Evolutionary conservation across 2,329 filamentous ascomycete genomes (phyloP).

Genomic region (Huntiella decipiens): DNA sequence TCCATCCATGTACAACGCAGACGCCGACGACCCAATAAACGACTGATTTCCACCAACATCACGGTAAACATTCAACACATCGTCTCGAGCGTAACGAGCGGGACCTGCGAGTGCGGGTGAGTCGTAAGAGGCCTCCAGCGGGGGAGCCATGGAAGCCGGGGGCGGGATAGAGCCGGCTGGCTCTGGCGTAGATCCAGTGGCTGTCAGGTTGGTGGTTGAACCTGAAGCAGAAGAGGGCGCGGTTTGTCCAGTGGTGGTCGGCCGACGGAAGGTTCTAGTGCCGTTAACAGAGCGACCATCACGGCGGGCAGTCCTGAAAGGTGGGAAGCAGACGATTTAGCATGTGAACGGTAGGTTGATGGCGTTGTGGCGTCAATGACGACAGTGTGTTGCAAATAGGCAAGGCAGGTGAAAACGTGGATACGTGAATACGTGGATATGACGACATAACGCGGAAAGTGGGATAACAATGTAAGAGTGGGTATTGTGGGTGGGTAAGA

Average conservation of each 20-base stretch:
- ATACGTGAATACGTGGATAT: not conserved
- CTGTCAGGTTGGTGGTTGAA: conserved; percentile 16
- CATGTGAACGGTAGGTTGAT: not conserved
- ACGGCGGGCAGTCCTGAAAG: conserved; percentile 31
- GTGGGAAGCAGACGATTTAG: not conserved
- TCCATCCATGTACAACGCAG: conserved; percentile 44
- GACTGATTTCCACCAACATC: conserved; percentile 31
- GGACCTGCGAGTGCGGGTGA: conserved; percentile 22
- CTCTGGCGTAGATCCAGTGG: conserved; percentile 11
- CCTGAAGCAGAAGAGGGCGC: conserved; percentile 20
- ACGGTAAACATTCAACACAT: conserved; percentile 54
- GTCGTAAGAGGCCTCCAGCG: conserved; percentile 16
- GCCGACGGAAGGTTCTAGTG: conserved; percentile 44
- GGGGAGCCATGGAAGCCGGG: not conserved
- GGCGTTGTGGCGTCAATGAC: too few relatives aligned
- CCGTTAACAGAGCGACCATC: conserved; percentile 40
- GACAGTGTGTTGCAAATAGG: too few relatives aligned
- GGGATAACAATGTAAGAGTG: too few relatives aligned
- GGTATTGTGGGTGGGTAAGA: too few relatives aligned
- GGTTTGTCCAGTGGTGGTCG: conserved; percentile 35
- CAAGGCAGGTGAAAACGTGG: not conserved
- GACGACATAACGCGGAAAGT: too few relatives aligned
- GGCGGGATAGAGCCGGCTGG: not conserved
- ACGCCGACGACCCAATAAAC: conserved; percentile 4
- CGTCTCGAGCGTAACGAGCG: conserved; percentile 56